Percentiles rank a stretch among this genome's conserved stretches.
Evolutionary conservation across 1,284 basidiomycete species (phyloP).

Genomic region (Retiboletus fuscus): DNA sequence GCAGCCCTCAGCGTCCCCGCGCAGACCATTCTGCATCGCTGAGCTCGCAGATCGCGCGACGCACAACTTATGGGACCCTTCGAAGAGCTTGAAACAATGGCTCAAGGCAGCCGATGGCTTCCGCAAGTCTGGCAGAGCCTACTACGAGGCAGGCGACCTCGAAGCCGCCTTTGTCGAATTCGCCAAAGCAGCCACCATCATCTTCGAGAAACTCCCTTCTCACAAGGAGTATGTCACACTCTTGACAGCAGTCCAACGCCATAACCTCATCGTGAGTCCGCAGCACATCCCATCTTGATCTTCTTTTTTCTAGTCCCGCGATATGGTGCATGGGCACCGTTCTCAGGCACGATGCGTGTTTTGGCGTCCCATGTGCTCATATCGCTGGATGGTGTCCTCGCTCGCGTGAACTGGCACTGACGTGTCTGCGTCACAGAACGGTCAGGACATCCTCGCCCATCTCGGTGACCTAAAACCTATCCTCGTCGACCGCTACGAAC

Average conservation of each 20-base stretch:
- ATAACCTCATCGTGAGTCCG: slow-evolving; percentile 55
- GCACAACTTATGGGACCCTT: slow-evolving; percentile 49
- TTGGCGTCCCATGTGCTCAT: neutral
- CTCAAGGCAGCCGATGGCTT: slow-evolving; percentile 52
- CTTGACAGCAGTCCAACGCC: slow-evolving; percentile 51
- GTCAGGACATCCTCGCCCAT: slow-evolving; percentile 71
- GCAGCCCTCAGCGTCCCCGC: slow-evolving; percentile 35
- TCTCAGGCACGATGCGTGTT: slow-evolving; percentile 3
- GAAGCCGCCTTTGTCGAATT: slow-evolving; percentile 54
- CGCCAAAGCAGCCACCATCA: slow-evolving; percentile 57
- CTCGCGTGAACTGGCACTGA: slow-evolving; percentile 39
- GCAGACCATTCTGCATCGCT: slow-evolving; percentile 48
- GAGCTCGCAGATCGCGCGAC: slow-evolving; percentile 53
- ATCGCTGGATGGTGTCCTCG: slow-evolving; percentile 4
- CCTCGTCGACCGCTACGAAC: slow-evolving; percentile 64
- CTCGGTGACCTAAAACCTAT: slow-evolving; percentile 63
- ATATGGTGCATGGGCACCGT: slow-evolving; percentile 18
- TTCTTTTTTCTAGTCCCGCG: slow-evolving; percentile 5
- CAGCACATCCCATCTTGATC: slow-evolving; percentile 19
- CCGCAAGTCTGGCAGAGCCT: slow-evolving; percentile 47
- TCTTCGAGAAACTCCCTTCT: slow-evolving; percentile 56
- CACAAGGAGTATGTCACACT: slow-evolving; percentile 53
- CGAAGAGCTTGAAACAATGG: slow-evolving; percentile 52
- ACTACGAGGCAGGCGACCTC: slow-evolving; percentile 45
- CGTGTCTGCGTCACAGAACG: slow-evolving; percentile 61